Evolutionary conservation across 495 filamentous ascomycete species (phyloP), one percentile per base, ranked within the genome.

Genomic region (Amphirosellinia nigrospora): DNA sequence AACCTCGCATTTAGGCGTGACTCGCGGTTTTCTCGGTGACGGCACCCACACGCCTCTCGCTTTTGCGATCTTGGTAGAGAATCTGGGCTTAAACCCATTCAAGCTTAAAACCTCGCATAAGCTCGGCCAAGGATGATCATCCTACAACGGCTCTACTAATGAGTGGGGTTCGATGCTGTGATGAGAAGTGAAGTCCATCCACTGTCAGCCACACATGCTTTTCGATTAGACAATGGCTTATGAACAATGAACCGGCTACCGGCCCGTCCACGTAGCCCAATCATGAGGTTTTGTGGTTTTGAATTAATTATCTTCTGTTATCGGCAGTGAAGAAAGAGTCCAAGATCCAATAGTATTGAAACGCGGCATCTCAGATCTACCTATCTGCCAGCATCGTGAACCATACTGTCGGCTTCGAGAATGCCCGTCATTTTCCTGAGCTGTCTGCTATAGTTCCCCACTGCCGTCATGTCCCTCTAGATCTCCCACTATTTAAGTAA

Each of bases 181-280:
- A 50, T 43, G 21, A 38, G 26, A 10, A 62, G 19, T n/a, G 39
- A 58, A 36, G 16, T 21, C 36, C 38, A 46, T 45, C 28, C 60
- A 45, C 15, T 45, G 39, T 64, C 6, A 8, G 50, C 30, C 43
- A 39, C 4, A 41, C 23, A 9, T 39, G 19, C 41, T 16, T 16
- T 21, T 11, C 23, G 61, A 64, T 50, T 64, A 30, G 61, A 50
- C 39, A 48, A 64, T 64, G 43, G 43, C 39, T 30, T 28, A 65
- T 32, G 13, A 38, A 30, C 19, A 65, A 30, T 52, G 32, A 34
- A 1, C 61, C 61, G 61, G 32, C 34, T 53, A n/a, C 63, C 46
- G 63, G 63, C 63, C 62, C 62, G 62, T 16, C 34, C 56, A 60
- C 21, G 6, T 60, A 11, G n/a, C 21, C 63, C 46, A 30, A 7